Conservation (phyloP, 352 stramenopile genomes). For the Aphanomyces cochlioides region DNA sequence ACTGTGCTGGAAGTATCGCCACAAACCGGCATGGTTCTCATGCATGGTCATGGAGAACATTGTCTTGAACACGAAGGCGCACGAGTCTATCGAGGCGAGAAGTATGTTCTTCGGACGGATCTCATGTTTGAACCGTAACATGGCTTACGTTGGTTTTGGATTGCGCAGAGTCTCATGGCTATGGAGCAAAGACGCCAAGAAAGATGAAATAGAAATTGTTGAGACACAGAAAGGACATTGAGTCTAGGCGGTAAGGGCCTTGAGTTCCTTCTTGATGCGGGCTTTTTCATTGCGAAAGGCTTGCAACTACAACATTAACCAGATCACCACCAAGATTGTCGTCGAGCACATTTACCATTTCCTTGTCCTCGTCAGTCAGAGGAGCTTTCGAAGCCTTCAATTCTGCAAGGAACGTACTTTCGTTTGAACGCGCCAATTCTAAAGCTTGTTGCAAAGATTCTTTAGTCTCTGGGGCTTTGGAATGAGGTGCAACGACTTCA, state of each 20-base stretch:
- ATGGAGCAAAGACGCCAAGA: too few species aligned
- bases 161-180: too few species aligned
- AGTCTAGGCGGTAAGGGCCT: slow-evolving; percentile 30
- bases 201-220: too few species aligned
- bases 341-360: slow-evolving; percentile 49
- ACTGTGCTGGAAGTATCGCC: slow-evolving; percentile 52
- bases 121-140: slow-evolving; percentile 52
- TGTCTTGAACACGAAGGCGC: slow-evolving; percentile 77
- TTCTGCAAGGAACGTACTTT: slow-evolving; percentile 72
- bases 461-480: neutral
- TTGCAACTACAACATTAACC: slow-evolving; percentile 45
- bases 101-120: slow-evolving; percentile 74
- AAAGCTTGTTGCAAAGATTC: slow-evolving; percentile 71
- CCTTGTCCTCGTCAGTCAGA: slow-evolving; percentile 60
- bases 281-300: slow-evolving; percentile 84
- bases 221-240: too few species aligned
- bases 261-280: slow-evolving; percentile 80
- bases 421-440: slow-evolving; percentile 68
- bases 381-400: slow-evolving; percentile 55
- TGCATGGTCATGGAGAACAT: slow-evolving; percentile 69
- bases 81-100: slow-evolving; percentile 51
- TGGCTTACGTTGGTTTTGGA: neutral
- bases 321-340: neutral
- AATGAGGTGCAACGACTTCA: slow-evolving; percentile 1
- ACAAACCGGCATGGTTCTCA: slow-evolving; percentile 59